phyloP scores from a whole-genome alignment of 495 filamentous ascomycete species.

The Hapsidospora chrysogenum region DNA sequence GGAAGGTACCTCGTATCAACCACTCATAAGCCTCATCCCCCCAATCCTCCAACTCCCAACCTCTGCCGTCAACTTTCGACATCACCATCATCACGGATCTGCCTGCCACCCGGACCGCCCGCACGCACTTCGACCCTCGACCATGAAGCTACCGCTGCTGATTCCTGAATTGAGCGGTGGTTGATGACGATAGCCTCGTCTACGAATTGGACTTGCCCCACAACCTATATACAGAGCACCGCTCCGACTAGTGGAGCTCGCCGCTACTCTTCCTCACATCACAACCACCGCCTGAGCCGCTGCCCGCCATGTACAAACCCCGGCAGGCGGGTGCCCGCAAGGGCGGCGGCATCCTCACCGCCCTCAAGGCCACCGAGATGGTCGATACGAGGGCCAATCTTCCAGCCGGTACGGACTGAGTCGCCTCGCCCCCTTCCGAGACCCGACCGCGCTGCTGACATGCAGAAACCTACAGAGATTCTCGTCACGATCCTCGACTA shows the following conservation, averaged over 20 bases:
- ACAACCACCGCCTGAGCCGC: slow-evolving; percentile 1
- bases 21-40: no score
- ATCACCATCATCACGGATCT: no score
- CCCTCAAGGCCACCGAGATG: slow-evolving; percentile 62
- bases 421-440: not conserved
- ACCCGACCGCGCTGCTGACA: slow-evolving; percentile 4
- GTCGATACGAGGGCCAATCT: slow-evolving; percentile 56
- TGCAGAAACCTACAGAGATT: slow-evolving; percentile 43
- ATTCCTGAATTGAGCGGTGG: not conserved
- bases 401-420: slow-evolving; percentile 48
- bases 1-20: no score
- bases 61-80: no score
- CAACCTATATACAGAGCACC: not conserved
- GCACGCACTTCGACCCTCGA: no score
- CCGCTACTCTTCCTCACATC: no score
- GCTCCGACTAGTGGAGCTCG: no score
- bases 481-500: slow-evolving; percentile 78
- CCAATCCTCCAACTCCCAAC: no score
- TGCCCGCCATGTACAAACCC: slow-evolving; percentile 7
- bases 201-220: not conserved
- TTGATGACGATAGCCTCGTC: not conserved
- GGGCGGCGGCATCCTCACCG: slow-evolving; percentile 43
- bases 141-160: not conserved
- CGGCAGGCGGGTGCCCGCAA: slow-evolving; percentile 6
- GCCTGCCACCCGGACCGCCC: no score